Conservation (phyloP, 768 basidiomycete species). For the Russula ochroleuca region DNA sequence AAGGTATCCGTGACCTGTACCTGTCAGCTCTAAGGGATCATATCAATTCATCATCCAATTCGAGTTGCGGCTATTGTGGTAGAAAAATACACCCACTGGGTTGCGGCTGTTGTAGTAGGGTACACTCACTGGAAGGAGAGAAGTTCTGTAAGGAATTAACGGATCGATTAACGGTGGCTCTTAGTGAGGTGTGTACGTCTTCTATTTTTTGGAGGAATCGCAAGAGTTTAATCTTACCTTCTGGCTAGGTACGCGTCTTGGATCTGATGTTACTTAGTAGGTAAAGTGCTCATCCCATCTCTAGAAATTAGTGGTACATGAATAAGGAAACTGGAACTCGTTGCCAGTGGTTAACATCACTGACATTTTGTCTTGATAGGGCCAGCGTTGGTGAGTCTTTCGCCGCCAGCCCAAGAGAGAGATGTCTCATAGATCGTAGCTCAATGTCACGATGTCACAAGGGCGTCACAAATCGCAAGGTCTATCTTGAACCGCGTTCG, state of each 20-base stretch:
- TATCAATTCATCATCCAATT: background rate
- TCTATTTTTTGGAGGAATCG: background rate
- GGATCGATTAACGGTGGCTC: background rate
- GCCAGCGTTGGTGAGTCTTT: no score
- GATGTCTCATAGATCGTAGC: no score
- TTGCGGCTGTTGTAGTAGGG: background rate
- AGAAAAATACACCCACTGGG: background rate
- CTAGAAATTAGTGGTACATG: background rate
- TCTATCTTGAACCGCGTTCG: no score
- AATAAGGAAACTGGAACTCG: background rate
- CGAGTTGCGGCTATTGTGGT: background rate
- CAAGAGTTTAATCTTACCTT: no score
- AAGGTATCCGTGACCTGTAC: background rate
- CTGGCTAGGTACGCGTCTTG: constrained; percentile 3
- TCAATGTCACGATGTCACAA: no score
- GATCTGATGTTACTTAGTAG: background rate
- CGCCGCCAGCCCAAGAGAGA: no score
- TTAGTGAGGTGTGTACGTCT: background rate
- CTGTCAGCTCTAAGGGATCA: background rate
- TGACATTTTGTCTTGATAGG: no score
- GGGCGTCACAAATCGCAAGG: no score
- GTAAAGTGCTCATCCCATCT: background rate
- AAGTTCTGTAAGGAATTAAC: background rate
- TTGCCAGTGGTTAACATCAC: no score
- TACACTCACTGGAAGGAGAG: background rate